phyloP scores from a whole-genome alignment of 768 basidiomycete species.

The Agrocybe chaxingu region DNA sequence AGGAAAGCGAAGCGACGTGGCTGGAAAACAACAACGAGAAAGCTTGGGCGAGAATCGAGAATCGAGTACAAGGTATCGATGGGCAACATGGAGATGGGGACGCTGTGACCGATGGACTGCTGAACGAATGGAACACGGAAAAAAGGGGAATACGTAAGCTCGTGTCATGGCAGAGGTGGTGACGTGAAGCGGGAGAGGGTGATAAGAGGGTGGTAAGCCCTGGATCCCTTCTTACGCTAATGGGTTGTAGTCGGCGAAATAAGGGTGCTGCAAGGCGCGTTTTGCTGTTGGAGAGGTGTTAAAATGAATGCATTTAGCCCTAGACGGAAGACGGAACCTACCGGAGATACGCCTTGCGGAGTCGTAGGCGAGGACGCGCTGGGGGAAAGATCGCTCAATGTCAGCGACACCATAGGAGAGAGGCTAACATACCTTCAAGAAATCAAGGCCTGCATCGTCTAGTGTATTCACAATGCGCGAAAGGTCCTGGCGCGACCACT shows the following conservation, averaged over 20 bases:
- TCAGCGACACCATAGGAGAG: background rate
- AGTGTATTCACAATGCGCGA: conserved; percentile 61
- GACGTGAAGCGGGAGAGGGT: background rate
- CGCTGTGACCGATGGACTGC: background rate
- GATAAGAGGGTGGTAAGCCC: conserved; percentile 3
- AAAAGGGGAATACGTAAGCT: background rate
- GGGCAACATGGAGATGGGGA: background rate
- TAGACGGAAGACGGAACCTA: conserved; percentile 30
- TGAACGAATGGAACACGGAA: background rate
- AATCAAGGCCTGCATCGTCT: conserved; percentile 76
- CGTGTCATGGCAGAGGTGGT: background rate
- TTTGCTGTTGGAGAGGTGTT: conserved; percentile 47
- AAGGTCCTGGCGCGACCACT: conserved; percentile 84
- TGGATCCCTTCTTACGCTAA: conserved; percentile 2
- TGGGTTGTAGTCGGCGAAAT: conserved; percentile 40
- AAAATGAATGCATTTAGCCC: background rate
- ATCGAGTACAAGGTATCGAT: background rate
- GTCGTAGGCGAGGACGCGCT: conserved; percentile 81
- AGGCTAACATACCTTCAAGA: conserved; percentile 54
- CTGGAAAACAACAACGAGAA: no score
- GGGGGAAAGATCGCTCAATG: background rate
- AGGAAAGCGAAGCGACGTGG: no score
- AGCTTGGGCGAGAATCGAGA: no score
- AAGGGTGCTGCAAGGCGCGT: conserved; percentile 48
- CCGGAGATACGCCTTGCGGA: conserved; percentile 91